Evolutionary conservation across 345 rosid species (phyloP), one percentile per base, ranked within the genome.

Genomic region (Salix viminalis): DNA sequence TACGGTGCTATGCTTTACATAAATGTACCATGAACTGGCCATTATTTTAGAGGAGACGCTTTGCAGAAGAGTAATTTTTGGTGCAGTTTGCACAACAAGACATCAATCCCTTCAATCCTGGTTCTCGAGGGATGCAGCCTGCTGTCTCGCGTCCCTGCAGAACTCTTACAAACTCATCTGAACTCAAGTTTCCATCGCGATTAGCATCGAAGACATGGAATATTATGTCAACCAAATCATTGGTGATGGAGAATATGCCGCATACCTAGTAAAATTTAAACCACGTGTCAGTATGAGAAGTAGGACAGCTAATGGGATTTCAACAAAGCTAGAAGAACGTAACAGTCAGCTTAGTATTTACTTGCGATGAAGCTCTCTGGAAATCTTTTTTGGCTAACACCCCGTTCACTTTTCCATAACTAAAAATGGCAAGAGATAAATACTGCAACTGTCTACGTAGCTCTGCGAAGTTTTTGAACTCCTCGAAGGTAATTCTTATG

Each of bases 361-460:
- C 83, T 62, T 72, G 79, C 11, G 80, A 81, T 72, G 83, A 69
- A 30, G 83, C 83, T 76, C 83, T 67, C 46, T 72, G 80, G 56
- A 81, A 72, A 48, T 81, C 83, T 18, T 28, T 44, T 69, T 73
- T 81, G 34, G 83, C 60, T 16, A 76, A 28, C 11, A 28, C 60
- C 58, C 83, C 83, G 24, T 81, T 81, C n/a, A 71, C 66, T 67
- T 76, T 60, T 48, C 83, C 83, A 23, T 81, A 81, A 28, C 83
- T 81, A 73, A 81, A 81, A 26, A 81, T 76, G 64, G 83, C 83
- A 26, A 81, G 56, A 46, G 80, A 76, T n/a, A 81, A 41, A 7
- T 62, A 12, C 70, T 73, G 77, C 70, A 81, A 39, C 36, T 81
- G 77, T 26, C 69, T 73, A 13, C 80, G 69, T 32, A 81, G 37